Conservation (phyloP, 2,329 filamentous ascomycete genomes). For the Pseudogymnoascus verrucosus region DNA sequence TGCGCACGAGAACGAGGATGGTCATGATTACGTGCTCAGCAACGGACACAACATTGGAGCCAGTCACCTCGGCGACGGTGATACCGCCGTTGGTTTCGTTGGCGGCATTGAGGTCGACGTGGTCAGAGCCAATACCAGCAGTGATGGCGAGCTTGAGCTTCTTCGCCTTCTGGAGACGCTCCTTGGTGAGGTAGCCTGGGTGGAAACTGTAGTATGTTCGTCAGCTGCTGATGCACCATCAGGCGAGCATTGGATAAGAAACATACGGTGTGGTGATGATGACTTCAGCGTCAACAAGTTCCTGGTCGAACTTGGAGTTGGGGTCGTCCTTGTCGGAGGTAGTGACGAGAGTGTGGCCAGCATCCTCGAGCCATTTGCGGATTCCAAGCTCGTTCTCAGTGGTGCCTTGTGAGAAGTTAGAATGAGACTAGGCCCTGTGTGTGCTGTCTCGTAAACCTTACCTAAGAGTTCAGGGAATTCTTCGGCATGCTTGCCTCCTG, state of each 20-base stretch:
- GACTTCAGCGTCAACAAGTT: slow-evolving; percentile 92
- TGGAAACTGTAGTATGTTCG: slow-evolving; percentile 62
- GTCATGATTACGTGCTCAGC: slow-evolving; percentile 99
- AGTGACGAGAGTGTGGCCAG: slow-evolving; percentile 92
- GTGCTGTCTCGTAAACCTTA: neutral
- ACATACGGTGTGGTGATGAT: slow-evolving; percentile 96
- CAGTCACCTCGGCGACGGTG: slow-evolving; percentile 95
- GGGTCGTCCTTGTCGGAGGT: slow-evolving; percentile 97
- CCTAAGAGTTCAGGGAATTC: slow-evolving; percentile 63
- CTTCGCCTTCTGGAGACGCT: slow-evolving; percentile 96
- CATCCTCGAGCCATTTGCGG: slow-evolving; percentile 93
- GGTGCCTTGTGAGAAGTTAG: slow-evolving; percentile 57
- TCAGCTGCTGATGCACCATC: slow-evolving; percentile 8
- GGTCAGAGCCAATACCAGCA: slow-evolving; percentile 95
- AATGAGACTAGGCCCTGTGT: neutral
- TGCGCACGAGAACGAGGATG: slow-evolving; percentile 89
- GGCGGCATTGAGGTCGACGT: slow-evolving; percentile 91
- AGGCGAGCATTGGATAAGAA: slow-evolving; percentile 8
- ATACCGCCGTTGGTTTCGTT: slow-evolving; percentile 98
- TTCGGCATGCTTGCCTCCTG: slow-evolving; percentile 76
- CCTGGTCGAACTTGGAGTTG: slow-evolving; percentile 87
- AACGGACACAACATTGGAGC: slow-evolving; percentile 96
- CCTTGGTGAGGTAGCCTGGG: slow-evolving; percentile 92
- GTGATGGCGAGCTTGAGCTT: slow-evolving; percentile 97
- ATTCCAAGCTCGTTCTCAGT: slow-evolving; percentile 98